Base-by-base conservation (phyloP, 257 asterid species). In the Jaltomata sinuosa region DNA sequence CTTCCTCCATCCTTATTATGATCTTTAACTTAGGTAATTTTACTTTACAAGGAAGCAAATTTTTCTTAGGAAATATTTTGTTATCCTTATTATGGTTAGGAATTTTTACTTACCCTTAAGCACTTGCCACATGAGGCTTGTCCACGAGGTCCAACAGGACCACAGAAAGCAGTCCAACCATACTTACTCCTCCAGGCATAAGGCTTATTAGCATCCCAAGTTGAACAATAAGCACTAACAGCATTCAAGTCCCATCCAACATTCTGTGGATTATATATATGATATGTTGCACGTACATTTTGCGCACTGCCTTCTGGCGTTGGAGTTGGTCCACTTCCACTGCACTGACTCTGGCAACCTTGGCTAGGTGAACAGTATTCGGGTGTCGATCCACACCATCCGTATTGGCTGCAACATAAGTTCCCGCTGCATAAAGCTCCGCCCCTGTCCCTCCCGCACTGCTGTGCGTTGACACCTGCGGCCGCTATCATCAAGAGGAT, bases 131-230 rank as follows among this genome's bases (percentile, higher is more conserved):
- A 88, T 0, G 89, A n/a, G 21, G 11, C 84, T 21, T 18, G 86
- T 15, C 89, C 89, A 1, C 68, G 87, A 57, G 91, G 85, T 8
- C 91, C 89, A 0, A 50, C 89, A 0, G 89, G 87, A 1, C 89
- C 87, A 34, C 91, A 88, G 38, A 88, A 88, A 36, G 91, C 91
- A 21, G 89, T 88, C 91, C 89, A 88, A 0, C 86, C 87, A 69
- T 88, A 88, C 19, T 69, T 83, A 0, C 36, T 42, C 84, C 89
- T 34, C 89, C 87, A 88, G 0, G 64, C 7, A 0, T 27, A 72
- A 25, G 89, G 89, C 21, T 68, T 62, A 57, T 83, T 85, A 5
- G 86, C 91, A 82, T 86, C 87, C 89, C 91, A 88, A 2, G 91
- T 88, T 1, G 91, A 31, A 27, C 91, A 86, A 32, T 77, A 88